phyloP scores from a whole-genome alignment of 2,329 filamentous ascomycete species.

The Celoporthe dispersa region DNA sequence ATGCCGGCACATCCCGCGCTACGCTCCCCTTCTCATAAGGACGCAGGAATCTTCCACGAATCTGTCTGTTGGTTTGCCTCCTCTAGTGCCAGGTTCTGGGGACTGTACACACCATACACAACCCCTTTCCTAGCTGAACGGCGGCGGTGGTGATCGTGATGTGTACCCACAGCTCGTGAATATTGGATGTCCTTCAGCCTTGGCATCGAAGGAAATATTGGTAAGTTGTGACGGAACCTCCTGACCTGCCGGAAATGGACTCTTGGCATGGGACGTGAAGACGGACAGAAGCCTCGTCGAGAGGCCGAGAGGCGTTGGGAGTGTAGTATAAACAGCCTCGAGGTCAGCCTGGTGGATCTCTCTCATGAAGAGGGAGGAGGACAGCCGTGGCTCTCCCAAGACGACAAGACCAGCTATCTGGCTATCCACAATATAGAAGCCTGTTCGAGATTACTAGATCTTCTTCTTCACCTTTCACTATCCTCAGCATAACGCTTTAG shows the following conservation, averaged over 20 bases:
- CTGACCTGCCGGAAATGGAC: not conserved
- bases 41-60: conserved; percentile 9
- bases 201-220: conserved; percentile 1
- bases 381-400: not conserved
- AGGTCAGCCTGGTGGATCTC: not conserved
- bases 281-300: not conserved
- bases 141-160: not conserved
- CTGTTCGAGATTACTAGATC: not conserved
- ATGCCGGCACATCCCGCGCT: conserved; percentile 3
- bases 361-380: not conserved
- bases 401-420: not conserved
- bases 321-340: not conserved
- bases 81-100: not conserved
- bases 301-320: not conserved
- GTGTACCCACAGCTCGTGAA: not conserved
- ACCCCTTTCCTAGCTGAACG: not conserved
- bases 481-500: not conserved
- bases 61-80: not conserved
- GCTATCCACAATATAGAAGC: not conserved
- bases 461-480: not conserved
- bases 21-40: not conserved
- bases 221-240: not conserved
- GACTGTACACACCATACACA: not conserved
- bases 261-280: not conserved
- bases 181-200: not conserved